phyloP scores from a whole-genome alignment of 2,329 filamentous ascomycete species.

The Trichoderma gracile region DNA sequence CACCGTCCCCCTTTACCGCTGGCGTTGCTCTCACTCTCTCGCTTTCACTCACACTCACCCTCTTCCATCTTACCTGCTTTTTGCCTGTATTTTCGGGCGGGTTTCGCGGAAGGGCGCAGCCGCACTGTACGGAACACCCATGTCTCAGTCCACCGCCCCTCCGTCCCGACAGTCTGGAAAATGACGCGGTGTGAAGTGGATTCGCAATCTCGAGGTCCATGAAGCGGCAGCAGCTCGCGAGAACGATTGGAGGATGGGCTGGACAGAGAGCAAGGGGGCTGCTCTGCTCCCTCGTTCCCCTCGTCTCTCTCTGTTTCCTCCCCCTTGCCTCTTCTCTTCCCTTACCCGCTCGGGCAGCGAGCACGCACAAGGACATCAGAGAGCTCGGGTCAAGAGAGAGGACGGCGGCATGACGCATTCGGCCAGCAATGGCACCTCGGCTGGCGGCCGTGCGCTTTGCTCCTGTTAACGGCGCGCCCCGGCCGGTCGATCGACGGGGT shows the following conservation, averaged over 20 bases:
- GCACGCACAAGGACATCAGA: neutral
- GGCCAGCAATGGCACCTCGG: neutral
- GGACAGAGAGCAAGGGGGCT: slow-evolving; percentile 5
- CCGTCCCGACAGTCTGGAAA: slow-evolving; percentile 42
- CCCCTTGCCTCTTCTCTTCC: neutral
- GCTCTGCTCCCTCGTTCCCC: neutral
- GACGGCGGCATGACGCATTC: neutral
- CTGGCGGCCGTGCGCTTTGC: slow-evolving; percentile 13
- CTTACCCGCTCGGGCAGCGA: no score
- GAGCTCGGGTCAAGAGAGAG: neutral
- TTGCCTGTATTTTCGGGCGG: slow-evolving; percentile 3
- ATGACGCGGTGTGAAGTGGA: slow-evolving; percentile 36
- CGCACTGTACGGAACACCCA: slow-evolving; percentile 18
- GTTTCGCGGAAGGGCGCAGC: slow-evolving; percentile 13
- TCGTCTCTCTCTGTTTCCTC: neutral
- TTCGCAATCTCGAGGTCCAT: slow-evolving; percentile 32
- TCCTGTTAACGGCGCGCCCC: slow-evolving; percentile 18
- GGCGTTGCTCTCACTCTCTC: neutral
- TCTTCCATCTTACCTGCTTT: neutral
- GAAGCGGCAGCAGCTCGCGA: slow-evolving; percentile 1
- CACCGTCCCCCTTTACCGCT: neutral
- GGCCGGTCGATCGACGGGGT: slow-evolving; percentile 16
- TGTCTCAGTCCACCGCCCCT: slow-evolving; percentile 24
- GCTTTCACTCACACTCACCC: no score
- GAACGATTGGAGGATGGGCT: neutral